phyloP scores from a whole-genome alignment of 257 asterid genomes.

The Scutellaria minor region DNA sequence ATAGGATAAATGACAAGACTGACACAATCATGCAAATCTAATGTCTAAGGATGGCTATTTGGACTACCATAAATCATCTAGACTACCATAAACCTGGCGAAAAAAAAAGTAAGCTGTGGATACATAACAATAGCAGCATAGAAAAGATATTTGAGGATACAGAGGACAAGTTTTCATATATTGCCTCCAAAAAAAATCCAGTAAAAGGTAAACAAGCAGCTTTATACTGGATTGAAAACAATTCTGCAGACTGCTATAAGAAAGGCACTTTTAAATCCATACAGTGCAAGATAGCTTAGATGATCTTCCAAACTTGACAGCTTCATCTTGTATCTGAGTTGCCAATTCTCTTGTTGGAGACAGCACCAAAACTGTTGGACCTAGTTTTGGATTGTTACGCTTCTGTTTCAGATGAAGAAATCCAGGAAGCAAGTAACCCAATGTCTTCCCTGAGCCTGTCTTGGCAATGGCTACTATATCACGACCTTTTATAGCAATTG shows the following conservation, averaged over 20 bases:
- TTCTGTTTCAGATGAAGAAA: conserved; percentile 76
- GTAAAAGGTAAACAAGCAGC: conserved; percentile 4
- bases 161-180: not conserved
- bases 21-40: conserved; percentile 2
- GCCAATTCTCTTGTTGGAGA: conserved; percentile 99
- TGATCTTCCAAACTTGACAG: conserved; percentile 85
- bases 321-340: conserved; percentile 98
- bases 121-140: not conserved
- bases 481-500: conserved; percentile 86
- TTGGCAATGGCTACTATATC: conserved; percentile 99
- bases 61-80: too few species aligned
- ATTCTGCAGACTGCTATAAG: conserved; percentile 4
- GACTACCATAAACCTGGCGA: too few species aligned
- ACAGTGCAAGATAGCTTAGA: conserved; percentile 93
- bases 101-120: not conserved
- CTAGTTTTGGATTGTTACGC: conserved; percentile 70
- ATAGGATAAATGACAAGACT: not conserved
- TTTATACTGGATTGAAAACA: not conserved
- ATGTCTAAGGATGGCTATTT: too few species aligned
- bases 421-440: conserved; percentile 95
- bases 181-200: not conserved
- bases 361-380: conserved; percentile 93
- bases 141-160: not conserved
- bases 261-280: conserved; percentile 36
- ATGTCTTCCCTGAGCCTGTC: conserved; percentile 98